phyloP scores from a whole-genome alignment of 192 early-diverging fungal genomes.

The Rhizoclosmatium globosum region DNA sequence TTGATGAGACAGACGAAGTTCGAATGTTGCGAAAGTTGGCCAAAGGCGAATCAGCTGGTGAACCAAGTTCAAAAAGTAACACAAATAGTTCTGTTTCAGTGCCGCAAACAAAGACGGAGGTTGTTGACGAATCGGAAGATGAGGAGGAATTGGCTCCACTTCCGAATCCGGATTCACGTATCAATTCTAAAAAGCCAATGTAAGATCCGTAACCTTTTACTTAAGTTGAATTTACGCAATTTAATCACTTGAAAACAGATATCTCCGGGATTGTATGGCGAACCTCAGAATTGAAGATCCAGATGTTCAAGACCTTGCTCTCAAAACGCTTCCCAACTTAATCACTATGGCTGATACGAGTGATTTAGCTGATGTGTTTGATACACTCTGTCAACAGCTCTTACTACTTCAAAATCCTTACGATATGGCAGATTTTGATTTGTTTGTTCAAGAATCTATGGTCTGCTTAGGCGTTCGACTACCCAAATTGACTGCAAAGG shows the following conservation, averaged over 20 bases:
- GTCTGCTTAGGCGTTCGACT: conserved; percentile 4
- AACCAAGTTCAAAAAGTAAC: neutral
- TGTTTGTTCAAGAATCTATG: conserved; percentile 25
- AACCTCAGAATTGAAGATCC: conserved; percentile 25
- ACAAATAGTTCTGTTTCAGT: neutral
- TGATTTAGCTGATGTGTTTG: conserved; percentile 10
- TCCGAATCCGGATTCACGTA: neutral
- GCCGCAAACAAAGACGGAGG: neutral
- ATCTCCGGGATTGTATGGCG: conserved; percentile 22
- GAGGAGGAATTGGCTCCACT: conserved; percentile 19
- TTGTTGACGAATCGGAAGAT: neutral
- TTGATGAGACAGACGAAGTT: conserved; percentile 9
- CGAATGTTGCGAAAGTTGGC: neutral
- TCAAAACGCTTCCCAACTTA: neutral
- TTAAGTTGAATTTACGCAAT: conserved; percentile 1
- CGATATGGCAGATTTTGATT: conserved; percentile 23
- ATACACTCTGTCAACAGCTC: conserved; percentile 4
- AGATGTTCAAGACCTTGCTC: conserved; percentile 6
- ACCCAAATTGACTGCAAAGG: conserved; percentile 21
- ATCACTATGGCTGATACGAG: neutral
- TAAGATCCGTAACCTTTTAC: neutral
- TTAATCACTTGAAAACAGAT: neutral
- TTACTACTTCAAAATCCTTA: conserved; percentile 28
- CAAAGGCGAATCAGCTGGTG: neutral
- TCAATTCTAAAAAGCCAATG: conserved; percentile 27